Percentiles rank a stretch among this genome's conserved stretches.
Conservation (phyloP, 176 grass and related monocot species). For the Oryza longistaminata region DNA sequence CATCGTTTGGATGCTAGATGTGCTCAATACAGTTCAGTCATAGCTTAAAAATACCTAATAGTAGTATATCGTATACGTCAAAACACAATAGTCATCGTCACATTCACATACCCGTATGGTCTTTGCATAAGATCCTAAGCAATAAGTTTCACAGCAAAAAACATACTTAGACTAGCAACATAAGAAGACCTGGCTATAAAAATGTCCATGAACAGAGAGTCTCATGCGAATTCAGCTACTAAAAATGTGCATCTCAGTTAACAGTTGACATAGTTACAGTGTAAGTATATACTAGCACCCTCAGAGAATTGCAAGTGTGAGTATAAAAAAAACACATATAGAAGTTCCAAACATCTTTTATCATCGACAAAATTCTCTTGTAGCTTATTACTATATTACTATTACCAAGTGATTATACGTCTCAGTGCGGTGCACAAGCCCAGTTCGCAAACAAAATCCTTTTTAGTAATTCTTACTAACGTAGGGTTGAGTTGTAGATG, state of each 20-base stretch:
- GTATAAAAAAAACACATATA: background rate
- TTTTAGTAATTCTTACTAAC: conserved; percentile 8
- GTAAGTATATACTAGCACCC: conserved; percentile 12
- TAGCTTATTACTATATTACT: background rate
- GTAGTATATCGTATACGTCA: background rate
- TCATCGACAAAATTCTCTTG: background rate
- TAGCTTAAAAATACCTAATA: background rate
- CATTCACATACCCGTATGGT: background rate
- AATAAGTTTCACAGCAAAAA: background rate
- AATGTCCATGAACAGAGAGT: background rate
- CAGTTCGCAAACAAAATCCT: background rate
- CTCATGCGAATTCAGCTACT: background rate
- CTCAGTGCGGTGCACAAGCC: background rate
- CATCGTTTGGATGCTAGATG: background rate
- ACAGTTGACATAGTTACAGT: background rate
- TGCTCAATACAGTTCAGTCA: background rate
- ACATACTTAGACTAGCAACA: background rate
- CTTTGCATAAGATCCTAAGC: background rate
- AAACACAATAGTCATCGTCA: background rate
- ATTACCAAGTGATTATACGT: background rate
- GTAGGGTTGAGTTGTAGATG: background rate
- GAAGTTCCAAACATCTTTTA: background rate
- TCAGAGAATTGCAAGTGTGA: background rate
- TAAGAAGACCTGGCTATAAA: background rate
- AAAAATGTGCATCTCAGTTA: no score